phyloP scores from a whole-genome alignment of 2,329 filamentous ascomycete species.

The Penicillium sp. region DNA sequence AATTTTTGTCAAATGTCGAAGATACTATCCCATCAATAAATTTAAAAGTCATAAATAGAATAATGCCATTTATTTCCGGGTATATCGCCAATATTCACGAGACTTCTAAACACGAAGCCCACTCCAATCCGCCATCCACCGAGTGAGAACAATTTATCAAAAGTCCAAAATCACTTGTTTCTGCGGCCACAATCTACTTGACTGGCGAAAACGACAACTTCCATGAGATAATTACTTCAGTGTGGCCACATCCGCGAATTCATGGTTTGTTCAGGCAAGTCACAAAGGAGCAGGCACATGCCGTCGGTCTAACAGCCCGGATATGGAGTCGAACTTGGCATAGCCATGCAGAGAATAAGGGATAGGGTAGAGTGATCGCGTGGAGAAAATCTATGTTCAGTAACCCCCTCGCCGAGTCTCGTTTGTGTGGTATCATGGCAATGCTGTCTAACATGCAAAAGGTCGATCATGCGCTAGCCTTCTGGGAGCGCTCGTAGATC shows the following conservation, averaged over 20 bases:
- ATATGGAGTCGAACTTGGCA: slow-evolving; percentile 13
- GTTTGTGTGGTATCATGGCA: not conserved
- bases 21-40: not conserved
- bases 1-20: not conserved
- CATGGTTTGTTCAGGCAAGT: not conserved
- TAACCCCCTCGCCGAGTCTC: not conserved
- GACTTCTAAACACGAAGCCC: not conserved
- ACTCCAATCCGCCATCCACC: not conserved
- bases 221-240: not conserved
- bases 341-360: slow-evolving; percentile 9
- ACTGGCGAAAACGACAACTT: not conserved
- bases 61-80: not conserved
- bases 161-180: not conserved
- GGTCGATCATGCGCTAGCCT: slow-evolving; percentile 27
- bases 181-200: not conserved
- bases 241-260: not conserved
- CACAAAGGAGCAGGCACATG: slow-evolving; percentile 11
- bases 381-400: not conserved
- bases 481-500: slow-evolving; percentile 79
- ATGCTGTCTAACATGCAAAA: not conserved
- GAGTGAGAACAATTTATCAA: not conserved
- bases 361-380: not conserved
- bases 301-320: slow-evolving; percentile 19
- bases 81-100: not conserved
- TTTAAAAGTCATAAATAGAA: not conserved